Evolutionary conservation across 2,329 filamentous ascomycete genomes (phyloP).

Genomic region (Tolypocladium cylindrosporum): DNA sequence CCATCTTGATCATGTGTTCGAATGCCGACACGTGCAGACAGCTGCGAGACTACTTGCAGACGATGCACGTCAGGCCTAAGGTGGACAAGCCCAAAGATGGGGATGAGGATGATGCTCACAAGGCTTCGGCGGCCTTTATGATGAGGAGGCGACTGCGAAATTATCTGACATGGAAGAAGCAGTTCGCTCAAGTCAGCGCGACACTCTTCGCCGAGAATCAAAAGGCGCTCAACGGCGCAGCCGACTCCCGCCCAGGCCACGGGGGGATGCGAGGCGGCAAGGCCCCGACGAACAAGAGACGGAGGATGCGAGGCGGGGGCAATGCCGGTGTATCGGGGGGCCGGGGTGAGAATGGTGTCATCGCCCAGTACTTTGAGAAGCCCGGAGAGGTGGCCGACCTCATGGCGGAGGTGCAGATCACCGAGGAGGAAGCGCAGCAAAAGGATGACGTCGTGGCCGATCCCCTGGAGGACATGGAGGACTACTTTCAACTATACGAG

Average conservation of each 20-base stretch:
- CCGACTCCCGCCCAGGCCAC: constrained; percentile 41
- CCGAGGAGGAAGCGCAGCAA: constrained; percentile 62
- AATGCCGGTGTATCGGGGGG: constrained; percentile 44
- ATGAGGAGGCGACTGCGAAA: constrained; percentile 79
- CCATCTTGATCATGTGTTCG: constrained; percentile 90
- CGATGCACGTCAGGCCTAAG: constrained; percentile 66
- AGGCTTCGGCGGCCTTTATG: constrained; percentile 73
- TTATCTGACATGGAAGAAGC: constrained; percentile 83
- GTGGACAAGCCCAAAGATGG: constrained; percentile 26
- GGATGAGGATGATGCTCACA: constrained; percentile 41
- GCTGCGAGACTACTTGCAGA: constrained; percentile 81
- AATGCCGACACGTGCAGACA: constrained; percentile 81
- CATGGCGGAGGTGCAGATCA: constrained; percentile 74
- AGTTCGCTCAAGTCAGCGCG: constrained; percentile 77
- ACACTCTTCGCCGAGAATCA: constrained; percentile 72
- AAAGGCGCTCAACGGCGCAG: constrained; percentile 59
- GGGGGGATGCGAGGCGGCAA: constrained; percentile 42
- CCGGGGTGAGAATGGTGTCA: constrained; percentile 62
- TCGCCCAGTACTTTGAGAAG: constrained; percentile 72
- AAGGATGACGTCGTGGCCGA: constrained; percentile 68
- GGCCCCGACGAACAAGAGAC: constrained; percentile 73
- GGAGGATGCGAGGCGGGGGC: constrained; percentile 74
- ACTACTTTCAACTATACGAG: constrained; percentile 84
- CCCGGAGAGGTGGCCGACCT: constrained; percentile 73
- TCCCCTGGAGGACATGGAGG: constrained; percentile 81